A percentile compares a stretch with the other conserved stretches of the same genome.
These are phyloP conservation scores for Cytospora chrysosperma DNA, from an alignment of 2,329 filamentous ascomycete genomes.

Conservation along the genomic window DNA sequence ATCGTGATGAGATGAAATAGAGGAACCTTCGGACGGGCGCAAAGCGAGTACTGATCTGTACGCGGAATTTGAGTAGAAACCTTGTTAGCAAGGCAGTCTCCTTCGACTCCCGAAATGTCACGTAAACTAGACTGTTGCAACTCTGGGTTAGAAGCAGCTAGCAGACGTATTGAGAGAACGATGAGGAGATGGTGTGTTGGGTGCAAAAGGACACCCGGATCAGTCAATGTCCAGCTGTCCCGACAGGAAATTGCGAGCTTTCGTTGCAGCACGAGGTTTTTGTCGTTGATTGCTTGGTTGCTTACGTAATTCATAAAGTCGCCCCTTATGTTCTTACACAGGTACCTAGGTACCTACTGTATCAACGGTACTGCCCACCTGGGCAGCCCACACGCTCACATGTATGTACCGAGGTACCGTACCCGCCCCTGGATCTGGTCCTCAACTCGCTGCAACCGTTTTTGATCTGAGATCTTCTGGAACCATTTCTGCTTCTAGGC, in stretches of 20 bases:
- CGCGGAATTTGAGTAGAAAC: slow-evolving; percentile 1
- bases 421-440: background rate
- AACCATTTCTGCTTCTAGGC: background rate
- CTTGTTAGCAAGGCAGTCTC: slow-evolving; percentile 15
- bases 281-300: background rate
- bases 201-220: slow-evolving; percentile 2
- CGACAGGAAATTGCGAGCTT: slow-evolving; percentile 10
- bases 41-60: slow-evolving; percentile 13
- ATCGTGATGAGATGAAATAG: slow-evolving; percentile 20
- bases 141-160: background rate
- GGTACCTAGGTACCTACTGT: too few species aligned
- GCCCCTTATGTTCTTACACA: too few species aligned
- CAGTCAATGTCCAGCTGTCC: slow-evolving; percentile 5
- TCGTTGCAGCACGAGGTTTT: background rate
- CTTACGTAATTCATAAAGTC: background rate
- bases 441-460: background rate
- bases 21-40: slow-evolving; percentile 5
- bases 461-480: background rate
- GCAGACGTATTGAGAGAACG: slow-evolving; percentile 1
- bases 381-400: too few species aligned
- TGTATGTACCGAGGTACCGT: background rate
- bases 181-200: slow-evolving; percentile 1
- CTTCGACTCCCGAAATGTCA: slow-evolving; percentile 3
- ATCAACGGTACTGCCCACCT: too few species aligned
- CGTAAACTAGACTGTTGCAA: slow-evolving; percentile 2